Base-by-base conservation (phyloP, 1,139 yeast genomes). In the Hansenula anomala region DNA sequence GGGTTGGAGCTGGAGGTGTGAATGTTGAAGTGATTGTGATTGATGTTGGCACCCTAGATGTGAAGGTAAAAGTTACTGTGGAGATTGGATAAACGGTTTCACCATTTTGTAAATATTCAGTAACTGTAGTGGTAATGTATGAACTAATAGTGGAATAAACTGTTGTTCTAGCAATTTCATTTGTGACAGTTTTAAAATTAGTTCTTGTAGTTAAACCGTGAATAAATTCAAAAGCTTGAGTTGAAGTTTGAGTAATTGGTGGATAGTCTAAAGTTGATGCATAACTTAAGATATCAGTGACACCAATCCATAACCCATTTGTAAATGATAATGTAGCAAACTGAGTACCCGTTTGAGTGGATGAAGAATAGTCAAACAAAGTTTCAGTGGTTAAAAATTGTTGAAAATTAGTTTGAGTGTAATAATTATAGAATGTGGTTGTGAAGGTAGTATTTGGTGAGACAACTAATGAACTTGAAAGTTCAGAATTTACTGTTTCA, bases 241-340 rank as follows among this genome's bases (percentile, higher is more conserved):
- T 36, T 6, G 32, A 15, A 1, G 41, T 39, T 6, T 33, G 13
- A 0, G 43, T 40, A 2, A 12, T 28, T 19, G 50, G 44, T 3
- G 38, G 28, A n/a, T 35, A 28, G 2, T 36, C 23, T 5, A 36
- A 25, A 10, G 46, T 40, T 6, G 26, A 26, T 4, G 33, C 19
- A 4, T 30, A 18, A 16, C 36, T 36, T 14, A 37, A 19, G 1
- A 47, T 41, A 8, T 42, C 26, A 3, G 46, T 36, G 2, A 24
- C 26, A 22, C 52, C 51, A 18, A 40, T 25, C 51, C 51, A 49
- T 3, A 46, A 18, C 9, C 38, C 36, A 14, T 42, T 36, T 9
- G 48, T 43, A 14, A 42, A 35, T 1, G 47, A 42, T 20, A 48
- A 44, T 1, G 51, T 39, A 6, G 40, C 36, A 26, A 32, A 44